Base-by-base conservation (phyloP, 768 basidiomycete species). In the Rhizopogon roseolus region DNA sequence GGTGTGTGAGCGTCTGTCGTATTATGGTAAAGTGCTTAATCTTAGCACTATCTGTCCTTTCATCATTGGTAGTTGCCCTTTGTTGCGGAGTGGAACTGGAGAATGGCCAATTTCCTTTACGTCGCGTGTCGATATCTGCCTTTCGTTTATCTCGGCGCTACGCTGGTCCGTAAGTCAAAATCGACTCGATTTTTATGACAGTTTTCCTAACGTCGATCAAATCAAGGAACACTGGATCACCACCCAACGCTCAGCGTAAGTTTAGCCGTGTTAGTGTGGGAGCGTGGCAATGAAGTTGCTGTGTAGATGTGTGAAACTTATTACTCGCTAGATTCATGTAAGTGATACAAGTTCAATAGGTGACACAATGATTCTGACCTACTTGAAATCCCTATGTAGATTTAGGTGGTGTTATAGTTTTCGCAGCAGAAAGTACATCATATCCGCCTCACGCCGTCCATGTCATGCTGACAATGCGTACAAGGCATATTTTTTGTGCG, bases 181-280 rank as follows among this genome's bases (percentile, higher is more conserved):
- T 8, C 4, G 5, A 9, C 4, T 6, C 16, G 11, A 13, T 45
- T 11, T 25, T 11, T 25, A 16, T 25, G 10, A 19, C 16, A 9
- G 19, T 48, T 49, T 46, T 7, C 37, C 46, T 34, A 34, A 36
- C 9, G 19, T 22, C 13, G 4, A 22, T 34, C 2, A 9, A 3
- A 48, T 36, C 7, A 25, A 48, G 84, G 51, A 78, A 4, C 34
- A 3, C 22, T 36, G 6, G 34, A 36, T 6, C 56, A 2, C 4
- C 2, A 48, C 6, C 46, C 46, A 25, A 36, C 22, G 22, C 46
- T 48, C 46, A 16, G 19, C 19, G 46, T 48, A 22, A 36, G 46
- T 48, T 22, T 19, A 9, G 16, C 14, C 17, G 16, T 9, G 14
- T 48, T 9, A 22, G 10, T 22, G 14, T 5, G 5, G 7, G 5